Percentiles rank a stretch among this genome's conserved stretches.
Conservation (phyloP, 306 rosid species). For the Quillaja saponaria region DNA sequence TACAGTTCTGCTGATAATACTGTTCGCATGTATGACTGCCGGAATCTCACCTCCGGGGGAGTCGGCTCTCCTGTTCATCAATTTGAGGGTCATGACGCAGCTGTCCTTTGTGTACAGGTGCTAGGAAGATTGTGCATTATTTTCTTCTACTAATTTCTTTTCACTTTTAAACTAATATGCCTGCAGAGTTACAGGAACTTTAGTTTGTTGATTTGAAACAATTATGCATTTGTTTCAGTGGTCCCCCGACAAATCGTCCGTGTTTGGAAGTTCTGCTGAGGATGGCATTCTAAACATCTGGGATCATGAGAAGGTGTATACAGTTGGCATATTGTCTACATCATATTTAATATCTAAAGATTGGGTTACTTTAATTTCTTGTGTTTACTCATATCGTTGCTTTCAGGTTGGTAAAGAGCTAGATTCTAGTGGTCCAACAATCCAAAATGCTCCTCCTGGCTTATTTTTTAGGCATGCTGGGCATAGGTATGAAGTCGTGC, state of each 20-base stretch:
- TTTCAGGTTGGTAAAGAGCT: constrained; percentile 46
- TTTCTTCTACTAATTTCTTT: constrained; percentile 3
- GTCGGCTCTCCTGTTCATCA: constrained; percentile 87
- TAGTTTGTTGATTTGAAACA: too few relatives aligned
- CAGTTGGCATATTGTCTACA: too few relatives aligned
- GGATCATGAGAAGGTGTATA: constrained; percentile 95
- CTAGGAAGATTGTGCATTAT: constrained; percentile 10
- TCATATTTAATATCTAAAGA: too few relatives aligned
- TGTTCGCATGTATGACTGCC: constrained; percentile 93
- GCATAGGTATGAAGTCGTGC: constrained; percentile 26
- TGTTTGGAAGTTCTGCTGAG: constrained; percentile 99
- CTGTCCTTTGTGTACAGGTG: constrained; percentile 99
- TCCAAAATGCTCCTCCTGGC: constrained; percentile 35
- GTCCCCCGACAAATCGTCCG: constrained; percentile 96
- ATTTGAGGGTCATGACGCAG: constrained; percentile 96
- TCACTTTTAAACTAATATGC: too few relatives aligned
- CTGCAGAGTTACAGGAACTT: too few relatives aligned
- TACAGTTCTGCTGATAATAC: constrained; percentile 97
- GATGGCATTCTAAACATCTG: constrained; percentile 94
- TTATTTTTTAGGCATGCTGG: constrained; percentile 60
- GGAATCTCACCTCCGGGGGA: constrained; percentile 82
- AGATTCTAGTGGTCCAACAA: constrained; percentile 36
- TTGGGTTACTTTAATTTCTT: too few relatives aligned
- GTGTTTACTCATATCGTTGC: neutral
- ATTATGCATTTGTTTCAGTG: too few relatives aligned